phyloP scores from a whole-genome alignment of 805 yeast genomes.

The Wickerhamiella sergipiensis region DNA sequence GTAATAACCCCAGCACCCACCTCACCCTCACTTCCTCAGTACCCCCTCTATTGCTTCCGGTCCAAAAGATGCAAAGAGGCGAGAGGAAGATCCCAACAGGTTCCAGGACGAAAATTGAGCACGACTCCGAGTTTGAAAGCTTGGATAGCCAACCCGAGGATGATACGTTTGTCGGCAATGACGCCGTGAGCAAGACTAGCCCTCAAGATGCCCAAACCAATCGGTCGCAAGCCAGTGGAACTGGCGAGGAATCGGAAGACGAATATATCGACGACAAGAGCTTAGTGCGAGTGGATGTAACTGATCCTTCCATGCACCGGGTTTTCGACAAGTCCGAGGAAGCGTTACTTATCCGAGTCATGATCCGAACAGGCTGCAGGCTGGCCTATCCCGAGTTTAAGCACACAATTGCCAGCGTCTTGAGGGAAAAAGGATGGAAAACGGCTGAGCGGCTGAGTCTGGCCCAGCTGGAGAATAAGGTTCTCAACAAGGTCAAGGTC shows the following conservation, averaged over 20 bases:
- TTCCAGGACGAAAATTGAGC: not conserved
- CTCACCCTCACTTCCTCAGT: not conserved
- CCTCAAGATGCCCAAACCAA: not conserved
- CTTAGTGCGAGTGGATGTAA: not conserved
- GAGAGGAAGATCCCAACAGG: not conserved
- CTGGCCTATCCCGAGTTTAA: not conserved
- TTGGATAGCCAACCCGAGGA: not conserved
- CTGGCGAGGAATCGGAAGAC: not conserved
- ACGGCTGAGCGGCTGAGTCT: not conserved
- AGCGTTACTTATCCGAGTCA: not conserved
- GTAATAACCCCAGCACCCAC: not conserved
- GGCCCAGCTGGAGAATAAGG: not conserved
- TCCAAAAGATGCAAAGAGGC: not conserved
- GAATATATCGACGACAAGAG: not conserved
- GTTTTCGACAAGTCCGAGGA: not conserved
- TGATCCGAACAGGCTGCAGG: not conserved
- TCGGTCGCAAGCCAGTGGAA: not conserved
- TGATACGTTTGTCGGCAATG: not conserved
- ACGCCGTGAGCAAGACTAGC: not conserved
- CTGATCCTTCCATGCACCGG: not conserved
- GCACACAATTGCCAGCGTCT: not conserved
- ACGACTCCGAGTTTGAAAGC: not conserved
- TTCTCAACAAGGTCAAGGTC: not conserved
- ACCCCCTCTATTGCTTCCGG: not conserved
- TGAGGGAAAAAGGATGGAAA: not conserved